These are phyloP conservation scores for Salvia hispanica DNA, from an alignment of 257 asterid species.

Conservation along the genomic window DNA sequence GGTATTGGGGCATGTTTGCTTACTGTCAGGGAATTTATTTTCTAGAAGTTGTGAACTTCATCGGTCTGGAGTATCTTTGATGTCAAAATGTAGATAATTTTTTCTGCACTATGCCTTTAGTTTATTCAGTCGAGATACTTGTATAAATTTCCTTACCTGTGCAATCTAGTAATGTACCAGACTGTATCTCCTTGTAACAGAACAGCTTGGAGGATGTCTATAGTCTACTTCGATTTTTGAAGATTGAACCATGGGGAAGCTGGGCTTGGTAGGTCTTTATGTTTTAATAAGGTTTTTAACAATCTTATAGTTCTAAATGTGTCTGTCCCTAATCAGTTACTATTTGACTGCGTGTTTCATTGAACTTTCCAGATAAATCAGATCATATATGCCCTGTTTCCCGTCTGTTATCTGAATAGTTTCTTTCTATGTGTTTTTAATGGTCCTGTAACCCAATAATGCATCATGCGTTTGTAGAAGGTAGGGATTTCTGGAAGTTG, in stretches of 20 bases:
- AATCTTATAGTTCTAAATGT: conserved; percentile 2
- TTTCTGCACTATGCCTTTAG: not conserved
- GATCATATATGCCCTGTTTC: conserved; percentile 16
- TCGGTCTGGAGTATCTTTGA: conserved; percentile 7
- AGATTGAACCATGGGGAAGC: conserved; percentile 98
- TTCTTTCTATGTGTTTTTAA: not conserved
- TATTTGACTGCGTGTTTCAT: conserved; percentile 10
- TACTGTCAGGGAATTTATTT: conserved; percentile 5
- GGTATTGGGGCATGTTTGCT: not conserved
- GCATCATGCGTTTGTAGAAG: conserved; percentile 2
- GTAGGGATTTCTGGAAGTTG: not conserved
- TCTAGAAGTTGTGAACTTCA: conserved; percentile 20
- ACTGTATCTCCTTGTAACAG: conserved; percentile 48
- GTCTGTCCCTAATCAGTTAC: not conserved
- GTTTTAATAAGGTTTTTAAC: conserved; percentile 20
- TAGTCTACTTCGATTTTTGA: conserved; percentile 93
- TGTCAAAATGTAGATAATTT: not conserved
- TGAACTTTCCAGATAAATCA: conserved; percentile 14
- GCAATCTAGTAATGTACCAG: conserved; percentile 27
- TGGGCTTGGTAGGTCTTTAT: conserved; percentile 84
- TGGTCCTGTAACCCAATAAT: not conserved
- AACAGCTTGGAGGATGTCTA: conserved; percentile 90
- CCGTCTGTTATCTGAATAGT: not conserved
- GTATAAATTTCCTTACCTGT: conserved; percentile 17
- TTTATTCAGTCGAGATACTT: conserved; percentile 9